Base-by-base conservation (phyloP, 2,329 filamentous ascomycete genomes). In the Penicillium sp. region DNA sequence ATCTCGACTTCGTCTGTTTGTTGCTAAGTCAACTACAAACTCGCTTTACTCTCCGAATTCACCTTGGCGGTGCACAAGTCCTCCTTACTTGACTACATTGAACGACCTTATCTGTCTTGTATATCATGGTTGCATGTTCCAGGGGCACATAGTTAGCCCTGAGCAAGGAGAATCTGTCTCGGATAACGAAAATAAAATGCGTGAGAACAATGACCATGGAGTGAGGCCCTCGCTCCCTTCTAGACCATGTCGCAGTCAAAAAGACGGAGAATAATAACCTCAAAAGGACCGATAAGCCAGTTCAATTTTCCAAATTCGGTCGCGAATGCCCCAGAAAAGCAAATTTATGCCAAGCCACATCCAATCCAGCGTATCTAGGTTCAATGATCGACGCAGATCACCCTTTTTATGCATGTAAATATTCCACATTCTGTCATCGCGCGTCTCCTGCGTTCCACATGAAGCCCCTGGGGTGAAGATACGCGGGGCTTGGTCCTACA, bases 361-460 rank as follows among this genome's bases (percentile, higher is more conserved):
- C 50, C 53, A 45, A 60, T 62, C 12, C 53, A 57, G 43, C 38
- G 31, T 23, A 56, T 51, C 57, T 62, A 66, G 56, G 56, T 66
- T 67, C 65, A 66, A 67, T 67, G 65, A 67, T 67, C 63, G 58
- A 46, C 64, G 62, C 15, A 31, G 62, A 67, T 67, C 65, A 54
- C 52, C 55, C 55, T 60, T 60, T 50, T 51, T 60, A 56, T 56
- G 49, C 54, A 52, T 25, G 40, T 53, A 56, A 55, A 62, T 57
- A 65, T 60, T 67, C 58, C 63, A 67, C 65, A 67, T 67, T 67
- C 64, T 65, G 62, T 66, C 62, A 66, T 67, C 61, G 59, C 62
- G 65, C 65, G 52, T 67, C 56, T 46, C 60, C 58, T 60, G 59
- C 62, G 64, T 67, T 65, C 64, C 64, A 65, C 59, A 54, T 61